These are phyloP conservation scores for Phylloporus arenicola DNA, from an alignment of 768 basidiomycete species.

Conservation along the genomic window DNA sequence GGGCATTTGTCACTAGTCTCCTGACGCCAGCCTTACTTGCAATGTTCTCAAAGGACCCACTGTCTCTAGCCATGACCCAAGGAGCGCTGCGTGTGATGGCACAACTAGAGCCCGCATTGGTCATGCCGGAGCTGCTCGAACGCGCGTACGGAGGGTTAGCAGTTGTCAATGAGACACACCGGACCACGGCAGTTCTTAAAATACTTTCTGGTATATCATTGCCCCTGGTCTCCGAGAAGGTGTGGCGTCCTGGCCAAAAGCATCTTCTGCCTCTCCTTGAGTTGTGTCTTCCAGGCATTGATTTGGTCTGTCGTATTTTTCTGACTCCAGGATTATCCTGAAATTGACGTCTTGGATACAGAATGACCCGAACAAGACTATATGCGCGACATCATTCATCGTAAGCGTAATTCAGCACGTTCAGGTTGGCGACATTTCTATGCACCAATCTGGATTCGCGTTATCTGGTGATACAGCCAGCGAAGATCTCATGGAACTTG, in stretches of 20 bases:
- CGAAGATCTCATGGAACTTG: slow-evolving; percentile 51
- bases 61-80: slow-evolving; percentile 79
- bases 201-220: slow-evolving; percentile 74
- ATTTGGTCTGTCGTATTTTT: slow-evolving; percentile 49
- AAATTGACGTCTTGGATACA: slow-evolving; percentile 22
- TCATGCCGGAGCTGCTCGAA: slow-evolving; percentile 90
- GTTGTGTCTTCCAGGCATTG: slow-evolving; percentile 86
- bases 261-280: slow-evolving; percentile 85
- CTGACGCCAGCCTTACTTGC: slow-evolving; percentile 84
- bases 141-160: slow-evolving; percentile 90
- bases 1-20: slow-evolving; percentile 73
- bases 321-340: background rate
- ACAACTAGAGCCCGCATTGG: slow-evolving; percentile 71
- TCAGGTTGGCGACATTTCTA: slow-evolving; percentile 72
- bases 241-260: slow-evolving; percentile 85
- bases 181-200: slow-evolving; percentile 86
- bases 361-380: slow-evolving; percentile 79
- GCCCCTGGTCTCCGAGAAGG: slow-evolving; percentile 67
- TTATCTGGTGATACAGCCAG: slow-evolving; percentile 49
- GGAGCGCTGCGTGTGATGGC: slow-evolving; percentile 73
- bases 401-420: slow-evolving; percentile 67
- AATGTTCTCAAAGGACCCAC: slow-evolving; percentile 84
- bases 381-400: slow-evolving; percentile 78
- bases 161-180: slow-evolving; percentile 89
- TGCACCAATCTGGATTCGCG: slow-evolving; percentile 50